Evolutionary conservation across 2,329 filamentous ascomycete genomes (phyloP), one percentile per base, ranked within the genome.

Genomic region (Seiridium cupressi): DNA sequence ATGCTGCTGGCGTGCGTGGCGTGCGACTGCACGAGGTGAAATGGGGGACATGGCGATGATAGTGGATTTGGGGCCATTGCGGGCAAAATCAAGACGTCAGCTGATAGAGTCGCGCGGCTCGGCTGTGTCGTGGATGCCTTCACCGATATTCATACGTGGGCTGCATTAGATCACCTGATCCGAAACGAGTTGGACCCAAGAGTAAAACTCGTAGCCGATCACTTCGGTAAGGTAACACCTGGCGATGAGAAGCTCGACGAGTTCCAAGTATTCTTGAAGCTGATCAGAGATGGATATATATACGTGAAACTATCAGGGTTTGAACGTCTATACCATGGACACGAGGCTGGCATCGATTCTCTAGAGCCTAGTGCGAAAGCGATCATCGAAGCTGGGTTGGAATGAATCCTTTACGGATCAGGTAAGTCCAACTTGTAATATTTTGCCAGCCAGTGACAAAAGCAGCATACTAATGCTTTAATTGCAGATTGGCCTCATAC

Each of bases 231-330:
- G 36, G 34, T 40, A 5, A 18, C 44, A 8, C 53, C 38, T n/a
- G 53, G 53, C n/a, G 53, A 55, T 31, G 53, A 44, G 38, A 8
- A 42, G 26, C 9, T 18, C 5, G 3, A 5, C 5, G 53, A 55
- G 10, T 55, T 44, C 11, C 53, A 55, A 32, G 26, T 31, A 4
- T 55, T 55, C 53, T 31, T 55, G 13, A 32, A 32, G 40, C 53
- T 55, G 11, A 40, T 55, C 9, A 13, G 18, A 8, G 53, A 55
- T 32, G 40, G 53, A 1, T 55, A 46, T 32, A 40, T 55, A 11
- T 55, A 55, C 26, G 53, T 55, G n/a, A 55, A 55, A 40, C 53
- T 55, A 8, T 55, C 53, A 10, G 53, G 53, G 5, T 55, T 44
- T 26, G 53, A 55, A n/a, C 53, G 36, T 18, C 18, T 55, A 13